Evolutionary conservation across 208 protist genomes (phyloP), one percentile per base, ranked within the genome.

Genomic region (Leishmania turanica): DNA sequence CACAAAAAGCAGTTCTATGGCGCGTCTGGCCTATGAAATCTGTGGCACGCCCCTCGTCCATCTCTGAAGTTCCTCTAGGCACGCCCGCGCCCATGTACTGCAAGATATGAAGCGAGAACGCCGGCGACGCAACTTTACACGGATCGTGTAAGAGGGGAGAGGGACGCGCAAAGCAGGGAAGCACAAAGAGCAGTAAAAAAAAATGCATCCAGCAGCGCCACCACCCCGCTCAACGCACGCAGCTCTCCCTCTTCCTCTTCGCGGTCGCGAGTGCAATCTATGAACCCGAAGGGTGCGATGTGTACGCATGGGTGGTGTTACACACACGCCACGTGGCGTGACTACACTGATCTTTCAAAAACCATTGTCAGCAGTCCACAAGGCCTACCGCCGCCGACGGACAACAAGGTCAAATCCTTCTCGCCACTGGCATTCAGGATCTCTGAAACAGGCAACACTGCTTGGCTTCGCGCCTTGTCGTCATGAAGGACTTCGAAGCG

Each of bases 401-500:
- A 51, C 77, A 62, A 58, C 40, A 85, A 24, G n/a, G 81, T 7
- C 47, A 85, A 42, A 53, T 34, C 71, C n/a, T 49, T 85, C 81
- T 60, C 75, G 53, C 66, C 71, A 40, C 15, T 53, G 8, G 24
- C 72, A 34, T 27, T 70, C 3, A 89, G 40, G 19, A 91, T 69
- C 40, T 87, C 88, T 7, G 82, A 83, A 2, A 69, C 77, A 31
- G 68, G 73, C 51, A 92, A 53, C 5, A 69, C 56, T 0, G 54
- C 73, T 75, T 73, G 60, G 19, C 60, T 40, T 5, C 84, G 66
- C 40, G 45, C 68, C 31, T 51, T 64, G 72, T 85, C 81, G n/a
- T 86, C 91, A 47, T 89, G 82, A 49, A 87, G 81, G 37, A 94
- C 87, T 31, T 93, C 88, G 58, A 96, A 93, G 24, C 85, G 80